Percentiles rank a stretch among this genome's conserved stretches.
These are phyloP conservation scores for Heterobasidion annosum DNA, from an alignment of 1,284 basidiomycete species.

Conservation along the genomic window DNA sequence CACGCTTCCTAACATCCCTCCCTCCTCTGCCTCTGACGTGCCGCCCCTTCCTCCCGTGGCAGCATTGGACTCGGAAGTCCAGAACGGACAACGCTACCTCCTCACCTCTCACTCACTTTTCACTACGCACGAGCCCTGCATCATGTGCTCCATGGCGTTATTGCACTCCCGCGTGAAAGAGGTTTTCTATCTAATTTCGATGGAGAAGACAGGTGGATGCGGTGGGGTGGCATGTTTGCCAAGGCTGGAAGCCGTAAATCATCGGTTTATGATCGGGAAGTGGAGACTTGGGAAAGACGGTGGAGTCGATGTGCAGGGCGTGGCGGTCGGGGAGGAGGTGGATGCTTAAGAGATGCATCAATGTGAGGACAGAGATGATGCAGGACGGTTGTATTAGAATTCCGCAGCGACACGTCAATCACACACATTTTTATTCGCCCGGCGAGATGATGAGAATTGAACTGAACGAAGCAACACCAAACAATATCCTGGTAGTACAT, in stretches of 20 bases:
- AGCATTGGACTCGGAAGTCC: slow-evolving; percentile 11
- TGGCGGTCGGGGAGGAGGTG: slow-evolving; percentile 26
- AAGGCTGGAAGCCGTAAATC: slow-evolving; percentile 72
- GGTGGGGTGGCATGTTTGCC: slow-evolving; percentile 66
- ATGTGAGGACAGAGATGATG: no score
- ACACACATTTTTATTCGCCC: not conserved
- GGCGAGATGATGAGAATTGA: not conserved
- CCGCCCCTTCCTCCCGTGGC: slow-evolving; percentile 7
- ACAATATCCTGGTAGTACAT: not conserved
- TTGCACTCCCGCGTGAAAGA: slow-evolving; percentile 86
- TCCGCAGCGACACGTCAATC: not conserved
- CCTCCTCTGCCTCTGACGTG: not conserved
- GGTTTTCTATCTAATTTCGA: slow-evolving; percentile 66
- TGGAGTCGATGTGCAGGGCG: slow-evolving; percentile 9
- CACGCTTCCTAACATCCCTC: slow-evolving; percentile 7
- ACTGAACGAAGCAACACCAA: not conserved
- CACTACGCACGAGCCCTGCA: slow-evolving; percentile 88
- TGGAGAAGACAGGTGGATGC: slow-evolving; percentile 69
- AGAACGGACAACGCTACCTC: slow-evolving; percentile 75
- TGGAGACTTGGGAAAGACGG: slow-evolving; percentile 33
- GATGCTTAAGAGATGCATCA: slow-evolving; percentile 27
- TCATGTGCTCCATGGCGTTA: slow-evolving; percentile 94
- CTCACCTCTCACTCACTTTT: slow-evolving; percentile 79
- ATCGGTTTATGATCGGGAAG: slow-evolving; percentile 62
- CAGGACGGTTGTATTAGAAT: not conserved